Evolutionary conservation across 2,329 filamentous ascomycete genomes (phyloP), one percentile per base, ranked within the genome.

Genomic region (Aspergillus fumigatus): DNA sequence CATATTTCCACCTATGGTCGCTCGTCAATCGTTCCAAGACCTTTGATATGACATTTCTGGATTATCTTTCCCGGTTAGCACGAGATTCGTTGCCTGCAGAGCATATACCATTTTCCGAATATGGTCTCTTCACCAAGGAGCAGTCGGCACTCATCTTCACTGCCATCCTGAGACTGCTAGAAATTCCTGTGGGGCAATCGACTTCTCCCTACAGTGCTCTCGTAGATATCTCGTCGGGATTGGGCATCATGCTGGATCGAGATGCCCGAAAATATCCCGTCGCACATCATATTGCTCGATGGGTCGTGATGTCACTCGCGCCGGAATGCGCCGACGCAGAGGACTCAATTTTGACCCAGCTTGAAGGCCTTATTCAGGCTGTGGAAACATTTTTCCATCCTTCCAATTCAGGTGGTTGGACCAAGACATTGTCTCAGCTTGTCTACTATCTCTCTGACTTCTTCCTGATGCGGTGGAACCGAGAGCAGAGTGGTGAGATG

Each of bases 301-400:
- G 91, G 88, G 89, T 97, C 57, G 86, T 95, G 52, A 93, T 93
- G 84, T 97, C 92, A 0, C 74, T 99, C 41, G 97, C 94, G 1
- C 93, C 94, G 1, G 80, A 86, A 48, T 94, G 90, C 67, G 77
- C 95, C 50, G 84, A 89, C 45, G 80, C 85, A n/a, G 81, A 88
- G 29, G 87, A 88, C 54, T 97, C 92, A 0, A 85, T 96, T 47
- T 76, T 99, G 66, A 85, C 88, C 35, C 90, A 89, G 62, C 82
- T 99, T 4, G 93, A 99, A 72, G 93, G 90, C 0, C 80, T 99
- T 52, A 89, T 99, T 64, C 89, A 97, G 72, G 94, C 92, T 2
- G 88, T 97, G 49, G 94, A 99, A 73, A 99, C 94, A 0, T 99
- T 99, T 74, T 99, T 97, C 80, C 94, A 99, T 67, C 94, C 94